These are phyloP conservation scores for Glycyrrhiza uralensis DNA, from an alignment of 306 rosid species.

Conservation along the genomic window DNA sequence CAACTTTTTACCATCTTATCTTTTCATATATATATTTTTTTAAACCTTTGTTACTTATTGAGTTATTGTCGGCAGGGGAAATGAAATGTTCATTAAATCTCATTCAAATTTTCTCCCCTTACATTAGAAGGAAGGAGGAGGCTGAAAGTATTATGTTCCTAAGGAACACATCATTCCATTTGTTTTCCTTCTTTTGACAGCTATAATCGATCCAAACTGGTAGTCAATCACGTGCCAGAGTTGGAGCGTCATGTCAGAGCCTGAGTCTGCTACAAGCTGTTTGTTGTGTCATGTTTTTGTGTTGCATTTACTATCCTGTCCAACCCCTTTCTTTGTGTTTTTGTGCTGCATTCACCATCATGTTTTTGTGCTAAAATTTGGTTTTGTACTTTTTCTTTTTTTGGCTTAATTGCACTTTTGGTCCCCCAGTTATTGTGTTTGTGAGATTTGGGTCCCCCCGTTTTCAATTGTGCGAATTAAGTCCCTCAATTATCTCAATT, in stretches of 20 bases:
- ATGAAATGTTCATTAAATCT: not conserved
- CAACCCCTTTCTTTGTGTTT: no score
- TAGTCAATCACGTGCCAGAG: not conserved
- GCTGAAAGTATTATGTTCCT: not conserved
- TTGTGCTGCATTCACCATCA: no score
- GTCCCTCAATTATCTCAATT: no score
- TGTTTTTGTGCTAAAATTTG: no score
- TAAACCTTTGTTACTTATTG: not conserved
- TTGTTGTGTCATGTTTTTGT: no score
- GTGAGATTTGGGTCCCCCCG: no score
- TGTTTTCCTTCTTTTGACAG: conserved; percentile 6
- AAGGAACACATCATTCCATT: not conserved
- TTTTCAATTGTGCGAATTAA: no score
- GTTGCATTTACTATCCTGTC: no score
- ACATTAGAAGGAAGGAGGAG: not conserved
- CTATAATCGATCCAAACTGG: not conserved
- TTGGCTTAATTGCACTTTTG: no score
- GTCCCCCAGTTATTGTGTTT: no score
- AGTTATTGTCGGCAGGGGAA: not conserved
- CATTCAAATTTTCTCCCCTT: not conserved
- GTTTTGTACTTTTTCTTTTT: not conserved
- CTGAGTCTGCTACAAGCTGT: no score
- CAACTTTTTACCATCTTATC: not conserved
- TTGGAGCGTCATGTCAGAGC: no score
- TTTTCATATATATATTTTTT: not conserved